Evolutionary conservation across 164 flowering plant genomes (phyloP), one percentile per base, ranked within the genome.

Genomic region (Magnolia sinica): DNA sequence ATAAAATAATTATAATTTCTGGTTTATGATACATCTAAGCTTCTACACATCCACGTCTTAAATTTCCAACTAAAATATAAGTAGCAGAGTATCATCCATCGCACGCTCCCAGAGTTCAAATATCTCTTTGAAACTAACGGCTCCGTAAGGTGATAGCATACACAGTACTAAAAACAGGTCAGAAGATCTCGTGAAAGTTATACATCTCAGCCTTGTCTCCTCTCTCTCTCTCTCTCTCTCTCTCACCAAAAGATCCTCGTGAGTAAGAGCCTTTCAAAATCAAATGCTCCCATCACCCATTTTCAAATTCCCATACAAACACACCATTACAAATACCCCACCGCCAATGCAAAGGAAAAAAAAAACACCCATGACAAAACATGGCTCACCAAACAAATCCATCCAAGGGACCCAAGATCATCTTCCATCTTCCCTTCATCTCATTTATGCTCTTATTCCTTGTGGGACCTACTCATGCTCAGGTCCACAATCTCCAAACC

Each of bases 251-350:
- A 67, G 85, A 87, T 83, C 81, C 93, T 85, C 97, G 97, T 92
- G 97, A 91, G 76, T 84, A 52, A 82, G 89, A 71, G 94, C 91
- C 82, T 89, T 84, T 76, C 66, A 58, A 78, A 77, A 81, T 90
- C 97, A 92, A 75, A 64, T 74, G 77, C 75, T 67, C 73, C 75
- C 69, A n/a, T 70, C 70, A 71, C 76, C 45, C 27, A 13, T 73
- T 81, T 76, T 76, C 74, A 79, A 50, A 79, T 79, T 82, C 74
- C 80, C 45, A 3, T 3, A 4, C 45, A 37, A 37, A 37, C 23
- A 37, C 81, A 22, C 24, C 8, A 81, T 90, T 92, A 83, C 88
- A 92, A 85, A 92, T 90, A 88, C 93, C 93, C 80, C 83, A 75
- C 11, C n/a, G 19, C 24, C 37, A 22, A 29, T n/a, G 29, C 19